Evolutionary conservation across 345 rosid genomes (phyloP).

Genomic region (Eucalyptus pauciflora): DNA sequence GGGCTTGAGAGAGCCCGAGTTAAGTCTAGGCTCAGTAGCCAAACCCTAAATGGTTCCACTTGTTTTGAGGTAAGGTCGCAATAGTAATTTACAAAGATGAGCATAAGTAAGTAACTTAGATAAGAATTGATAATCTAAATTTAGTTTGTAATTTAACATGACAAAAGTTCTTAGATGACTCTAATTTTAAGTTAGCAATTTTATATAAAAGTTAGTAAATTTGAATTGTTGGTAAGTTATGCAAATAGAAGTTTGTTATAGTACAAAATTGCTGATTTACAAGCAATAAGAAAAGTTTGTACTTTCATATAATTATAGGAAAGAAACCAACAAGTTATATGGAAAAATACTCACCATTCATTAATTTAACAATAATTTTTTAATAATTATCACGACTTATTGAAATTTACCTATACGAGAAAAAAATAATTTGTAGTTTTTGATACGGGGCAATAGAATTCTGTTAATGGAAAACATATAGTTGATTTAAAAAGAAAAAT

Average conservation of each 20-base stretch:
- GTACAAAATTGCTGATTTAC: background rate
- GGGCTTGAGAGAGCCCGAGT: fast-evolving
- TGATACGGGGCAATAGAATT: background rate
- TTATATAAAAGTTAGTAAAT: background rate
- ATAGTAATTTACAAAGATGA: background rate
- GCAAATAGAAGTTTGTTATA: background rate
- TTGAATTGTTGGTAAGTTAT: background rate
- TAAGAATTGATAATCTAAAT: background rate
- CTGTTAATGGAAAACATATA: background rate
- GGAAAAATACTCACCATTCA: background rate
- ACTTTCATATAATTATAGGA: background rate
- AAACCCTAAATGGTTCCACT: background rate
- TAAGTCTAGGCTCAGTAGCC: too few species aligned
- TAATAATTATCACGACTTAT: background rate
- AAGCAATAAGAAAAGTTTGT: background rate
- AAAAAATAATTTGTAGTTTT: background rate
- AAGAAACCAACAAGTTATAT: background rate
- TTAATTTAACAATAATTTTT: background rate
- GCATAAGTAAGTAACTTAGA: background rate
- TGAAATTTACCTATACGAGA: background rate
- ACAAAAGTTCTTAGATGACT: background rate
- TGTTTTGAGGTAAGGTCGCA: background rate
- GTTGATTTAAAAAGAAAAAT: background rate
- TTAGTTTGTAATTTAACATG: background rate
- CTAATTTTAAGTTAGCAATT: background rate